Evolutionary conservation across 1,284 basidiomycete genomes (phyloP), one percentile per base, ranked within the genome.

Genomic region (Peniophora sp.): DNA sequence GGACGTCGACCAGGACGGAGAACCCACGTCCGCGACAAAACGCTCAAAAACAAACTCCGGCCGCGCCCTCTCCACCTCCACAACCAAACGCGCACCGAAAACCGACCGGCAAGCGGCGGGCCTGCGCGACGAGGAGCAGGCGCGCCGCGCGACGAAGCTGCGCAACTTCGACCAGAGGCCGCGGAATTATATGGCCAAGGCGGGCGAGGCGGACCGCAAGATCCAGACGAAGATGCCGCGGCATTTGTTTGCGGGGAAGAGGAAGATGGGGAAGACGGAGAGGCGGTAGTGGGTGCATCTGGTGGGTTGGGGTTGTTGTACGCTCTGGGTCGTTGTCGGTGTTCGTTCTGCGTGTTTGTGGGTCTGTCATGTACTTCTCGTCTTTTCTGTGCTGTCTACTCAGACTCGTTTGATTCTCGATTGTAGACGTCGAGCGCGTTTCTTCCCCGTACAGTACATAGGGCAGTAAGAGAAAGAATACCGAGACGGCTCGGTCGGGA

Each of bases 191-290:
- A 75, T 85, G 42, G 94, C 92, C 23, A 91, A 87, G 64, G 93
- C 92, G 42, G 90, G 89, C 56, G 94, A 97, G 74, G 76, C 80
- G 51, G 94, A 97, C 72, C 83, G 92, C 55, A 74, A 76, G 14
- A 91, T 91, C 71, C 78, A 73, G 63, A 74, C 73, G 57, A 90
- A 89, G 77, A 89, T 87, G 86, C 87, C 88, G 49, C 90, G 88
- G 65, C 88, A 92, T 72, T 66, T 96, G 61, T 92, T 88, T 66
- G 71, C 92, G 51, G 93, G 93, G 41, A 95, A 96, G 70, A 82
- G 92, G 60, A 92, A 92, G 68, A 81, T 70, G 45, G 92, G 92
- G 60, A 95, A 92, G 74, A 93, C 90, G 41, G 74, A 85, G 63
- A 80, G 90, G 63, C 78, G 92, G 68, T 95, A 36, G 22, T 11